Conservation (phyloP, 163 green algal species). For the Scenedesmus sp. region DNA sequence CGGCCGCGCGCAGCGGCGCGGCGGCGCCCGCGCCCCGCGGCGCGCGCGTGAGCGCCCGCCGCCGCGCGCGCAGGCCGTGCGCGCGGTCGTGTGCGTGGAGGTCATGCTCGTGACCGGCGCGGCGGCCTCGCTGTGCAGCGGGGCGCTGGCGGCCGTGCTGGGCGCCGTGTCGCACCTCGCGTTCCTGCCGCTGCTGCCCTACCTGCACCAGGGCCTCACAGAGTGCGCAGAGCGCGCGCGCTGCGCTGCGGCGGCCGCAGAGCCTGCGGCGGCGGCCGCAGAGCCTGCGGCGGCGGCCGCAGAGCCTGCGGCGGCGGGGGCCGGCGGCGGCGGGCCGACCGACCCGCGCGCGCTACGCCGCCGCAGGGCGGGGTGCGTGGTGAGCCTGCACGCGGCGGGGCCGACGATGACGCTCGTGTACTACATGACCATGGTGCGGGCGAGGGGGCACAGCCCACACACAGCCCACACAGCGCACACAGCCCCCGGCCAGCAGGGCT, state of each 20-base stretch:
- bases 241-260: constrained; percentile 1
- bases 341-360: neutral
- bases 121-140: constrained; percentile 40
- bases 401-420: constrained; percentile 35
- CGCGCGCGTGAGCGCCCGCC: too few relatives aligned
- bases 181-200: constrained; percentile 56
- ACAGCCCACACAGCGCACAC: too few relatives aligned
- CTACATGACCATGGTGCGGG: constrained; percentile 44
- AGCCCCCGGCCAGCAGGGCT: too few relatives aligned
- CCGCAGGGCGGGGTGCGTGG: constrained; percentile 21
- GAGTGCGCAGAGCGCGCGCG: constrained; percentile 47
- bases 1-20: too few relatives aligned
- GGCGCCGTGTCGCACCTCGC: constrained; percentile 49
- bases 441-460: too few relatives aligned
- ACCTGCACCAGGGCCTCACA: constrained; percentile 56
- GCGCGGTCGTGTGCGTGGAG: constrained; percentile 45
- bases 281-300: neutral
- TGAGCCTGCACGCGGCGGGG: constrained; percentile 21
- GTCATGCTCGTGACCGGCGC: constrained; percentile 56
- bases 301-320: neutral
- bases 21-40: neutral
- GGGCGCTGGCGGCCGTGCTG: constrained; percentile 48
- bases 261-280: neutral
- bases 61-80: constrained; percentile 20
- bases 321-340: neutral